These are phyloP conservation scores for Asterella californica DNA, from an alignment of 225 moss, liverwort and hornwort genomes.

Conservation along the genomic window DNA sequence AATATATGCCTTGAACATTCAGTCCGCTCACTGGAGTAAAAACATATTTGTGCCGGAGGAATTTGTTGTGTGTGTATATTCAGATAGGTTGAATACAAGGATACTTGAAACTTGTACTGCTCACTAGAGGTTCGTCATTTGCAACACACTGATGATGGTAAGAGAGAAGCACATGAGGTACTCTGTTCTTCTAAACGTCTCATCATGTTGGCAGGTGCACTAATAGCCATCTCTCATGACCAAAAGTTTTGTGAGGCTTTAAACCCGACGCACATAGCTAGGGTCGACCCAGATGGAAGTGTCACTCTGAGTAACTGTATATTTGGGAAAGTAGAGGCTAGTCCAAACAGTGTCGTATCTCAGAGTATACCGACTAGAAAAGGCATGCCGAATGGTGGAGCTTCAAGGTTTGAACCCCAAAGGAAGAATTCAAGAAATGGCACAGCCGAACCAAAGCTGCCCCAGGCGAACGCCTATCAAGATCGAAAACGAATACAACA, in stretches of 20 bases:
- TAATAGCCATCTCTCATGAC: conserved; percentile 96
- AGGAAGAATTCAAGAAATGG: conserved; percentile 29
- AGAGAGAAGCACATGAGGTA: background rate
- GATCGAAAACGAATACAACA: conserved; percentile 62
- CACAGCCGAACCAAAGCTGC: conserved; percentile 34
- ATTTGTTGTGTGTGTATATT: too few relatives aligned
- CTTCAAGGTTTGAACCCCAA: conserved; percentile 15
- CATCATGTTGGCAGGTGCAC: conserved; percentile 55
- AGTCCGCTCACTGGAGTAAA: background rate
- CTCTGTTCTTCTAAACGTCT: background rate
- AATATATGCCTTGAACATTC: too few relatives aligned
- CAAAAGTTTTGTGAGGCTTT: conserved; percentile 88
- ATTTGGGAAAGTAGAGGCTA: conserved; percentile 62
- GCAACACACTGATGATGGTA: background rate
- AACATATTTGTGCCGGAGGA: background rate
- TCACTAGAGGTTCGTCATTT: background rate
- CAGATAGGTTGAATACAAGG: background rate
- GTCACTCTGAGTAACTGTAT: conserved; percentile 68
- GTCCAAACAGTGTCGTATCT: conserved; percentile 36
- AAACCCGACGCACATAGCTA: conserved; percentile 80
- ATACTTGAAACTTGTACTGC: background rate
- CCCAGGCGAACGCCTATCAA: conserved; percentile 48
- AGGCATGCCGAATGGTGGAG: conserved; percentile 22
- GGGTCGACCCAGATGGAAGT: conserved; percentile 64
- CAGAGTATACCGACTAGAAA: conserved; percentile 25